Evolutionary conservation across 2,329 filamentous ascomycete genomes (phyloP).

Genomic region (Talaromyces sp.): DNA sequence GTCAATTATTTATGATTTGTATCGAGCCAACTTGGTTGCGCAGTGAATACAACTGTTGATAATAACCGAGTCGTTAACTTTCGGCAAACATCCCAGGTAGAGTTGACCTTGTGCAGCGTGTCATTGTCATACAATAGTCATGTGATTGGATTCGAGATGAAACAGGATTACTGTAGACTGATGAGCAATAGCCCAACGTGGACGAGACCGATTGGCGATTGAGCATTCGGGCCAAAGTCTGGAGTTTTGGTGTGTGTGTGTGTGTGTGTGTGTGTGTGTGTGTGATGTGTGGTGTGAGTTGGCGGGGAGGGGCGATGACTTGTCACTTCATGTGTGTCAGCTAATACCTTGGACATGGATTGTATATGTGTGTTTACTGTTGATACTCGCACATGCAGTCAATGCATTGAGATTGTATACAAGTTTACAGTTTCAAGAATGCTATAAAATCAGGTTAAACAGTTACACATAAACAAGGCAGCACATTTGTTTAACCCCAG

Average conservation of each 20-base stretch:
- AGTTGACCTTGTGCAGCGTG: not conserved
- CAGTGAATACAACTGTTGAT: not conserved
- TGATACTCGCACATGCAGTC: not conserved
- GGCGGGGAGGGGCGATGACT: not conserved
- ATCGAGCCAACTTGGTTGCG: not conserved
- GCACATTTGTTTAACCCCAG: not conserved
- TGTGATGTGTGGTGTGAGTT: not conserved
- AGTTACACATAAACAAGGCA: not conserved
- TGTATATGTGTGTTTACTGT: not conserved
- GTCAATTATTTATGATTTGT: not conserved
- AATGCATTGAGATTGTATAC: not conserved
- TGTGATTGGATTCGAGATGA: not conserved
- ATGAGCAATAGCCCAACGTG: not conserved
- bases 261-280: not conserved
- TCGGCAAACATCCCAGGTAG: not conserved
- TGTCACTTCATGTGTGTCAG: not conserved
- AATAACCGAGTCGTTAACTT: not conserved
- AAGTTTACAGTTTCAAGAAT: not conserved
- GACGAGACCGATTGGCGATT: constrained; percentile 6
- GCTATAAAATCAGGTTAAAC: not conserved
- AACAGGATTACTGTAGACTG: not conserved
- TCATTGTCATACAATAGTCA: not conserved
- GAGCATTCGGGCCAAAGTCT: not conserved
- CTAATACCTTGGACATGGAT: not conserved
- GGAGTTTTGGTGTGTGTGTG: not conserved